Base-by-base conservation (phyloP, 129 eudicot genomes). In the Deinandra increscens region DNA sequence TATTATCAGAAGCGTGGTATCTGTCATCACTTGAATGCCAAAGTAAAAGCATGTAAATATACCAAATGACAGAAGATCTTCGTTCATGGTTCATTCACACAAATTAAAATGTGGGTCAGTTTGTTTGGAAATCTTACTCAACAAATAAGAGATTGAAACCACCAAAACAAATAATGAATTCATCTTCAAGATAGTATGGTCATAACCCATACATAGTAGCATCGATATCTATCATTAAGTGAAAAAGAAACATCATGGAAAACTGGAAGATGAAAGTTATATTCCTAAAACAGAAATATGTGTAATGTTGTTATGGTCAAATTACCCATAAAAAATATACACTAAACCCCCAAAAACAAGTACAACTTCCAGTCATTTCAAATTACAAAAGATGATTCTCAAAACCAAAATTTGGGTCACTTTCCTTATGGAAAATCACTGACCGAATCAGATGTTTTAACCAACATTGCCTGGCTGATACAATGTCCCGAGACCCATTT, bases 401-500 rank as follows among this genome's bases (percentile, higher is more conserved):
- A 13, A 1, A 39, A 29, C 13, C 26, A 20, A 17, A 61, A 18
- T 59, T 6, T 26, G 23, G 55, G 18, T 0, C 11, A 14, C 5
- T 48, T 48, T 6, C 15, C 15, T 5, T 23, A 19, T 18, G 14
- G 17, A 15, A 10, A 55, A 26, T 44, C 2, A 88, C 86, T 73
- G 31, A 86, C 88, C 84, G 79, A 75, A 66, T 77, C 63, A 73
- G 78, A 75, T 69, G 75, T 71, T 60, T 79, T 88, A 31, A 68
- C 80, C 86, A 89, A 79, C 61, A 80, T 56, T 9, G 82, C 86
- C 71, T 86, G 88, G 86, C 96, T 89, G 20, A 84, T 76, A 62
- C 86, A 72, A 78, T 89, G 94, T 58, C 60, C 79, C 90, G 17
- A 93, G 80, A 75, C 74, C 87, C 96, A 86, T 89, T 66, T 69